Evolutionary conservation across 1,139 yeast genomes (phyloP).

Genomic region (Suhomyces maxii): DNA sequence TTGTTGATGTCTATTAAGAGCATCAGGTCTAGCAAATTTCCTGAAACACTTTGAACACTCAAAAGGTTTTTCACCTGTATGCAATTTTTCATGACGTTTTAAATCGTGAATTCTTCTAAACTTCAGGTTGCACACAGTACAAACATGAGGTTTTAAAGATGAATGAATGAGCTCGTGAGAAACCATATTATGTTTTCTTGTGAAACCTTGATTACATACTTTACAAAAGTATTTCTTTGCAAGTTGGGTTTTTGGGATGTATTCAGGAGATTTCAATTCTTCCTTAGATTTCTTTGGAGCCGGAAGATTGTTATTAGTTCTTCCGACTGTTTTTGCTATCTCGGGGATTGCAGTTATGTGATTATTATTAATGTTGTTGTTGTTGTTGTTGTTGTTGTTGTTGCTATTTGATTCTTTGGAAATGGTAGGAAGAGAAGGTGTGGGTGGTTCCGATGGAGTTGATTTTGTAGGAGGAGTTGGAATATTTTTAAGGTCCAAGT

Average conservation of each 20-base stretch:
- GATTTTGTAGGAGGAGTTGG: background rate
- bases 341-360: background rate
- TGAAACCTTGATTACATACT: slow-evolving; percentile 61
- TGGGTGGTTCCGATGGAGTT: no score
- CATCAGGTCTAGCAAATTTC: slow-evolving; percentile 75
- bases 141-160: slow-evolving; percentile 63
- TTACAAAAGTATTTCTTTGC: slow-evolving; percentile 48
- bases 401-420: no score
- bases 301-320: background rate
- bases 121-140: slow-evolving; percentile 60
- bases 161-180: slow-evolving; percentile 73
- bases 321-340: background rate
- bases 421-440: no score
- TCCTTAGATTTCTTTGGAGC: background rate
- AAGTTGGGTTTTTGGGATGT: background rate
- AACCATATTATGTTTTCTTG: slow-evolving; percentile 73
- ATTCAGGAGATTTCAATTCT: background rate
- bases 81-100: slow-evolving; percentile 72
- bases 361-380: background rate
- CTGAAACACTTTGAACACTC: slow-evolving; percentile 62
- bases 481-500: background rate
- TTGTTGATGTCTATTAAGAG: slow-evolving; percentile 64
- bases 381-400: background rate
- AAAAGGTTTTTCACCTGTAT: slow-evolving; percentile 75
- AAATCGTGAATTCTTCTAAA: slow-evolving; percentile 77